These are phyloP conservation scores for Blastomyces percursus DNA, from an alignment of 2,329 filamentous ascomycete species.

Conservation along the genomic window DNA sequence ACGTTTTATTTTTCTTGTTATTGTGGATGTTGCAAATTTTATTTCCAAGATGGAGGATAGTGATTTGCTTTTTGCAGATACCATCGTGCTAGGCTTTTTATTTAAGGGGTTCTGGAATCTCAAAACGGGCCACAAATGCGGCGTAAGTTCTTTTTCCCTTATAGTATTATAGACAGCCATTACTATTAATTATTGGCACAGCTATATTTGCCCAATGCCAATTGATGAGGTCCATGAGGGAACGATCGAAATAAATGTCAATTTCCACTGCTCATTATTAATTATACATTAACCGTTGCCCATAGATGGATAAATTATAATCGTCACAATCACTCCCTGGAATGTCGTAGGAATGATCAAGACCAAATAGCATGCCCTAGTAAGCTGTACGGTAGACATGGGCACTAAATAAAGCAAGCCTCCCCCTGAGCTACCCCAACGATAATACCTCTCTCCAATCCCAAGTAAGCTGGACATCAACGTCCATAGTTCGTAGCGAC, in stretches of 20 bases:
- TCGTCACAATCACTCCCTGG: neutral
- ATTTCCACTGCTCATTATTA: neutral
- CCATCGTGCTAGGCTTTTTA: neutral
- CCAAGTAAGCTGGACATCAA: slow-evolving; percentile 20
- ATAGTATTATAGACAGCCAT: neutral
- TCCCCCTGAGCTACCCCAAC: neutral
- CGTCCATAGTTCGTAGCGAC: neutral
- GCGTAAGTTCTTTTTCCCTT: neutral
- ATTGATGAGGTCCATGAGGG: neutral
- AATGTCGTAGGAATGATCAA: neutral
- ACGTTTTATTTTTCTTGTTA: neutral
- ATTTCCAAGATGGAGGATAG: neutral
- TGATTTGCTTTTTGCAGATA: neutral
- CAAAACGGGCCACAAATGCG: neutral
- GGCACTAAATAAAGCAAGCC: neutral
- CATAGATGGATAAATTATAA: neutral
- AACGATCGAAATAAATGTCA: neutral
- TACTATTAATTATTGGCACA: neutral
- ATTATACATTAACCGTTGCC: neutral
- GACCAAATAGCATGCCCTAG: neutral
- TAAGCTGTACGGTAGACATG: neutral
- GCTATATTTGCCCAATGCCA: neutral
- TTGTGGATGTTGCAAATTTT: neutral
- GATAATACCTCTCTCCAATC: slow-evolving; percentile 19
- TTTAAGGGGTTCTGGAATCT: too few species aligned